Evolutionary conservation across 116 monocot genomes (phyloP), one percentile per base, ranked within the genome.

Genomic region (Dioscorea cayenensis): DNA sequence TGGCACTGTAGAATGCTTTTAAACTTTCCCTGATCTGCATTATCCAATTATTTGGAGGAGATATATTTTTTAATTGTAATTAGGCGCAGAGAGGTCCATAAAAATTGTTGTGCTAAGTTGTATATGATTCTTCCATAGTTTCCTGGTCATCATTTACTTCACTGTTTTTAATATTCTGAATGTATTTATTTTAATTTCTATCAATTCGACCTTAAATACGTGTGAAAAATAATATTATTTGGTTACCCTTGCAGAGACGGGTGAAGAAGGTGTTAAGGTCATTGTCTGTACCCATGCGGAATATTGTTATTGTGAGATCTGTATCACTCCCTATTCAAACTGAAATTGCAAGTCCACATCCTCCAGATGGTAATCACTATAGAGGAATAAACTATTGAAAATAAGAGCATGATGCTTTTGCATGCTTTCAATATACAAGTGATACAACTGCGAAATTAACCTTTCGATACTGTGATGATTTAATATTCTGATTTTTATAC

Each of bases 231-330:
- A 29, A 32, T 14, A 17, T 55, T 18, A 70, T 64, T n/a, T 72
- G 32, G 29, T 17, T 10, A 59, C 69, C 35, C 28, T 63, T 77
- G 66, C 83, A 83, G 83, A 75, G 69, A 63, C 28, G 43, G 50
- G 25, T 50, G 12, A 58, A n/a, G 16, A 75, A 72, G n/a, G 72
- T 76, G 59, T 55, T 68, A 63, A 78, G 83, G 64, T 83, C 83
- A 36, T 75, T 83, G 67, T 78, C 79, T 49, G 72, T 83, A 21
- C 83, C 83, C 13, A 60, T 67, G 21, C 66, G 76, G 6, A 83
- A 79, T 59, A 65, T 79, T 64, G 32, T 83, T 19, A 76, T 83
- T 14, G 71, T 78, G 58, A 71, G 78, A 69, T 78, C 75, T 68
- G 75, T 28, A 67, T 79, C 83, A 25, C 64, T 79, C 37, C 59